A percentile compares a stretch with the other conserved stretches of the same genome.
phyloP scores from a whole-genome alignment of 2,329 filamentous ascomycete species.

The Fusarium redolens region DNA sequence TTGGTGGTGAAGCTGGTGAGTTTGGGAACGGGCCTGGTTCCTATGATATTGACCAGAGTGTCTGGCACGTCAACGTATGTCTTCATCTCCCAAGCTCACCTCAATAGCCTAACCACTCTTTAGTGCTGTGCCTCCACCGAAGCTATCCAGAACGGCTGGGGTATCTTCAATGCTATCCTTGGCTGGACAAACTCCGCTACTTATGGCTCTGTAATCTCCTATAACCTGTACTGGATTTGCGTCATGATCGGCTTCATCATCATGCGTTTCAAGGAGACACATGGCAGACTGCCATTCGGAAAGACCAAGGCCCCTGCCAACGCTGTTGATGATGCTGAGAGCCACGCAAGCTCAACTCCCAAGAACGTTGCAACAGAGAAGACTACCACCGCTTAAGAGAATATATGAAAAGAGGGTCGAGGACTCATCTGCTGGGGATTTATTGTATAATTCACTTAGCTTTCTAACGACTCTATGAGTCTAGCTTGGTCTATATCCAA shows the following conservation, averaged over 20 bases:
- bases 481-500: conserved; percentile 37
- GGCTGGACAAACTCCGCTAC: conserved; percentile 92
- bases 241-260: conserved; percentile 76
- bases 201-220: conserved; percentile 86
- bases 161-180: conserved; percentile 86
- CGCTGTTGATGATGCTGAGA: conserved; percentile 42
- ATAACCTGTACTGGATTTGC: conserved; percentile 87
- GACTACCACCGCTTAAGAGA: conserved; percentile 34
- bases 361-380: conserved; percentile 45
- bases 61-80: conserved; percentile 85
- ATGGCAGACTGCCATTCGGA: conserved; percentile 61
- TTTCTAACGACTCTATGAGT: conserved; percentile 31
- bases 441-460: conserved; percentile 4
- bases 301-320: conserved; percentile 47
- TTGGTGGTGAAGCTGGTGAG: conserved; percentile 67
- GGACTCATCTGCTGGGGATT: neutral
- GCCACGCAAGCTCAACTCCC: conserved; percentile 39
- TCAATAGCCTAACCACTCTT: neutral
- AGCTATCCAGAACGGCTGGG: conserved; percentile 82
- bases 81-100: neutral
- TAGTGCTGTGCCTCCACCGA: conserved; percentile 80
- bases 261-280: conserved; percentile 74
- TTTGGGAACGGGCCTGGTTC: conserved; percentile 73
- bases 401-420: neutral
- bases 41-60: conserved; percentile 80